Evolutionary conservation across 108 stramenopile genomes (phyloP).

Genomic region (Aurantiochytrium sp.): DNA sequence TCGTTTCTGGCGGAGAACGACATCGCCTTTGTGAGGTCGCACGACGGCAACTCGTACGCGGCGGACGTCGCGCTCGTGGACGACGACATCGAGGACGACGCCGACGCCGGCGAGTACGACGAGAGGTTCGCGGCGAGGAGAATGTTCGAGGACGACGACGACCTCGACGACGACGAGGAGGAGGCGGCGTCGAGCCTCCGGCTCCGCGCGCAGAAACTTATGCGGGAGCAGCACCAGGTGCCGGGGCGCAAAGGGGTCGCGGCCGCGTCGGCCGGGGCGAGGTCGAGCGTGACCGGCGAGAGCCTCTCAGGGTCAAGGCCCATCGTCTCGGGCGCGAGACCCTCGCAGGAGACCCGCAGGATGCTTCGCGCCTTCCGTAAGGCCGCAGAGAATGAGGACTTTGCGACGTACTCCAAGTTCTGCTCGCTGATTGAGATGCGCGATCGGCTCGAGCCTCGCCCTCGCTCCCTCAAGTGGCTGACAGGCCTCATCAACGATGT

Average conservation of each 20-base stretch:
- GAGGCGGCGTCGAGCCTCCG: neutral
- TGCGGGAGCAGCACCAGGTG: no score
- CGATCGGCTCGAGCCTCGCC: neutral
- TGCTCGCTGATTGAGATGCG: constrained; percentile 28
- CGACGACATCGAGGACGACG: neutral
- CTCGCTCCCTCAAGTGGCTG: neutral
- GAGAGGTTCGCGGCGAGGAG: no score
- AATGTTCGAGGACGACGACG: neutral
- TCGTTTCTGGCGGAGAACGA: constrained; percentile 22
- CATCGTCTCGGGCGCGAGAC: neutral
- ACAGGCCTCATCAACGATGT: neutral
- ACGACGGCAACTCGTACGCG: neutral
- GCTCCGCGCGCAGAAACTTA: no score
- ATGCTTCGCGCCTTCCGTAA: neutral
- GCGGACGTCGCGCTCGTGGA: neutral
- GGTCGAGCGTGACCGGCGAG: no score
- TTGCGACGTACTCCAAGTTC: neutral
- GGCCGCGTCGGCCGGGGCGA: no score
- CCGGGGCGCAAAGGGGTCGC: neutral
- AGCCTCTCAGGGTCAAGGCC: neutral
- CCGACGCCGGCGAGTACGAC: neutral
- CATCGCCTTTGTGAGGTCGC: neutral
- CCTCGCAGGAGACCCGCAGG: neutral
- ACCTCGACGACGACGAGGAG: neutral
- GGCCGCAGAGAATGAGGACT: neutral